Percentiles rank a stretch among this genome's conserved stretches.
Evolutionary conservation across 176 grass and related monocot genomes (phyloP).

Genomic region (Otatea glauca): DNA sequence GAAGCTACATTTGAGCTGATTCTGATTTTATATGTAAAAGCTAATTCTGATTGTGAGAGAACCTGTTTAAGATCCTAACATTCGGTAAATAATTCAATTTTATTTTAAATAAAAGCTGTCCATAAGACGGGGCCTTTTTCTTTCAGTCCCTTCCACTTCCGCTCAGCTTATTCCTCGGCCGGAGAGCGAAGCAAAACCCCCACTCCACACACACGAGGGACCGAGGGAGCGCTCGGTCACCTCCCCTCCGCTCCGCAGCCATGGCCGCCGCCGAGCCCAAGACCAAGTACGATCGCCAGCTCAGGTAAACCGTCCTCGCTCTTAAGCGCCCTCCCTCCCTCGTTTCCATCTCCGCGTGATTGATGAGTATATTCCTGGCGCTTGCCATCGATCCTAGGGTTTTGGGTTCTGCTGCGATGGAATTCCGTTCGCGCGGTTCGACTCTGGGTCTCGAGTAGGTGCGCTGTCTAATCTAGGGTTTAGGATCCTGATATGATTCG

Average conservation of each 20-base stretch:
- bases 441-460: neutral
- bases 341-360: neutral
- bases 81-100: too few species aligned
- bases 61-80: too few species aligned
- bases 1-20: too few species aligned
- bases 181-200: conserved; percentile 12
- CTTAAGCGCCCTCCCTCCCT: neutral
- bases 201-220: too few species aligned
- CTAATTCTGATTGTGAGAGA: too few species aligned
- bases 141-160: too few species aligned
- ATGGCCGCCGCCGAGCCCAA: conserved; percentile 68
- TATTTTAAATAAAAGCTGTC: too few species aligned
- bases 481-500: conserved; percentile 2
- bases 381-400: neutral
- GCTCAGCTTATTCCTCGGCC: neutral
- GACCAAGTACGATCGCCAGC: conserved; percentile 84
- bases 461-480: conserved; percentile 31
- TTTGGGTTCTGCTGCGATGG: too few species aligned
- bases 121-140: too few species aligned
- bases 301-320: conserved; percentile 52
- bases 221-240: neutral
- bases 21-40: too few species aligned
- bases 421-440: too few species aligned
- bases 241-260: conserved; percentile 24
- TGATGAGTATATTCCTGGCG: conserved; percentile 30